phyloP scores from a whole-genome alignment of 345 rosid species.

The Sisymbrium irio region DNA sequence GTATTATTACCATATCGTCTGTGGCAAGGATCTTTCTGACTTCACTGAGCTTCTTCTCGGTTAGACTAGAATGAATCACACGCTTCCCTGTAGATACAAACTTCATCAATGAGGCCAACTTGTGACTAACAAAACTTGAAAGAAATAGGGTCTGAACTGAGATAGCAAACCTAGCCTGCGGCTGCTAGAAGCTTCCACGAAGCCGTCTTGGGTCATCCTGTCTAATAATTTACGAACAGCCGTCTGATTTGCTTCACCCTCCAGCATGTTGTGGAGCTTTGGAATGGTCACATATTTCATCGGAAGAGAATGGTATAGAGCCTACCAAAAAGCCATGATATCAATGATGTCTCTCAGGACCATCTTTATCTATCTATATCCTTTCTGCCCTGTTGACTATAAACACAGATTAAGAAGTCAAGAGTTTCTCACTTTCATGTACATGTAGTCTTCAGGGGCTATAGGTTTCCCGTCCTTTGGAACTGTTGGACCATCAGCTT shows the following conservation, averaged over 20 bases:
- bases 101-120: conserved; percentile 10
- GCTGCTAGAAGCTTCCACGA: conserved; percentile 66
- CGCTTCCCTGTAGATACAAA: conserved; percentile 66
- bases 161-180: conserved; percentile 70
- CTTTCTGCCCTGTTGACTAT: neutral
- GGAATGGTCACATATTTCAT: conserved; percentile 65
- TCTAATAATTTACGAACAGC: conserved; percentile 64
- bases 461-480: conserved; percentile 42
- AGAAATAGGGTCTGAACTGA: conserved; percentile 4
- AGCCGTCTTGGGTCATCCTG: conserved; percentile 77
- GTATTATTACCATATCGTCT: conserved; percentile 52
- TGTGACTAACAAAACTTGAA: neutral
- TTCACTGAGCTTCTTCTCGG: conserved; percentile 75
- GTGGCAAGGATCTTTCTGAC: conserved; percentile 56
- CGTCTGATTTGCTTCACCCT: conserved; percentile 66
- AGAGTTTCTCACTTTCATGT: conserved; percentile 63
- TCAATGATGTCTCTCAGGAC: neutral
- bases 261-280: conserved; percentile 75
- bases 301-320: conserved; percentile 78
- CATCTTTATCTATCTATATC: neutral
- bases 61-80: conserved; percentile 61
- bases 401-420: neutral
- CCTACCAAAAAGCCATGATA: conserved; percentile 34
- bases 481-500: conserved; percentile 44
- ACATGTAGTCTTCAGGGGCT: conserved; percentile 53